Evolutionary conservation across 495 filamentous ascomycete genomes (phyloP), one percentile per base, ranked within the genome.

Genomic region (Penicillium paradoxum): DNA sequence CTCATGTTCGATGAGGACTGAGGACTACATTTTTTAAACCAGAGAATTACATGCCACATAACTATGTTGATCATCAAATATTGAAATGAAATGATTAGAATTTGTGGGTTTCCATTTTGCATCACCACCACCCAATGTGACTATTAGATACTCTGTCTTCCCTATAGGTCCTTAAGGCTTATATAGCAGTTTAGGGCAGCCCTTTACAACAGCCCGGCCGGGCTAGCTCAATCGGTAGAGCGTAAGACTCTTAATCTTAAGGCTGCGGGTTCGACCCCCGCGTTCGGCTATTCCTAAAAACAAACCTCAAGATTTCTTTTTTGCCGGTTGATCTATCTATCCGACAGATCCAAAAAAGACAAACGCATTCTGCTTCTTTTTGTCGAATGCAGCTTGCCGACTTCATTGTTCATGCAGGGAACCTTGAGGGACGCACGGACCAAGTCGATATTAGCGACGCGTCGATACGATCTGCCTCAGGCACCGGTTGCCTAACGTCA

Each of bases 171-270:
- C n/a, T n/a, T n/a, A n/a, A n/a, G 29, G 24, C 10, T 64, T 41
- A 55, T 60, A 4, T 17, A 27, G 15, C 21, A 51, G 40, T 14
- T 55, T 27, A 1, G 22, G 0, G 13, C 8, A 0, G 0, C 9
- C 0, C 1, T 8, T 14, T 51, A n/a, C 53, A 63, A 61, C 56
- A 59, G 72, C 46, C 60, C 57, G 59, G 67, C 71, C 68, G 57
- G 74, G 76, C 74, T 82, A 82, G 71, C 69, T 80, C 77, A 77
- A 76, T 77, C 71, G 74, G 73, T 74, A 80, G 77, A 80, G 77
- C 77, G 76, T 80, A 74, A 76, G 71, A 71, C 73, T 79, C 74
- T 79, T 82, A 81, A 79, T 77, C 76, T 78, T 73, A 78, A 79
- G 75, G 75, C 69, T 79, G 75, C 68, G 73, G 76, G 75, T 79